Base-by-base conservation (phyloP, 2,329 filamentous ascomycete genomes). In the Macrophomina tecta region DNA sequence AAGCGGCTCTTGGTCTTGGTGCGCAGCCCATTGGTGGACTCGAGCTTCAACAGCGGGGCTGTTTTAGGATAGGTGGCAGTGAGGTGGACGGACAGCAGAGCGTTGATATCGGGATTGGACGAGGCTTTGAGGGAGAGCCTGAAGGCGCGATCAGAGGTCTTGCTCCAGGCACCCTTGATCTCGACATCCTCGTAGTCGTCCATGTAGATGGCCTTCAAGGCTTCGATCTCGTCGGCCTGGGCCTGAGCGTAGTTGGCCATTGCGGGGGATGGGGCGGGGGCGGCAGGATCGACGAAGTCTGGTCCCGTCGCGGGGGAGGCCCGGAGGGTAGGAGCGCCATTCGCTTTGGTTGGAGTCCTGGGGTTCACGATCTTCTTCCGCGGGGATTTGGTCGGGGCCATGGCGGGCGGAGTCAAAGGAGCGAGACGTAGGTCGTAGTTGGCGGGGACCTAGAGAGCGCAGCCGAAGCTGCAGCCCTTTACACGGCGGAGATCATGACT, bases 1-100 rank as follows among this genome's bases (percentile, higher is more conserved):
- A 97, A 85, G 73, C 90, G 91, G 75, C 88, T 90, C 67, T 87
- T 84, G 1, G 91, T 92, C 64, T 87, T 89, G 72, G 91, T 90
- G 51, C 89, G 88, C 65, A 97, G 82, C 52, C 86, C 84, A 32
- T 84, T 82, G 49, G 88, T 81, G 65, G 89, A 84, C 70, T 91
- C 90, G 52, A 96, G 75, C 4, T 85, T 88, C 14, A 97, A 80
- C 11, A 92, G 81, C 1, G 94, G 94, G 1, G 89, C 82, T 1
- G 93, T 91, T 75, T 92, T 97, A 4, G 94, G 95, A 76, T 98
- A 98, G 0, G 94, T 97, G 6, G 93, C 91, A 8, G 93, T 95
- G 70, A 98, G 83, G 66, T 91, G 90, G 63, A 96, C 92, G 56
- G 87, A 85, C n/a, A 98, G 80, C 1, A 87, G 88, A 46, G 93